Evolutionary conservation across 768 basidiomycete species (phyloP).

Genomic region (Pilatotrama ljubarskyi): DNA sequence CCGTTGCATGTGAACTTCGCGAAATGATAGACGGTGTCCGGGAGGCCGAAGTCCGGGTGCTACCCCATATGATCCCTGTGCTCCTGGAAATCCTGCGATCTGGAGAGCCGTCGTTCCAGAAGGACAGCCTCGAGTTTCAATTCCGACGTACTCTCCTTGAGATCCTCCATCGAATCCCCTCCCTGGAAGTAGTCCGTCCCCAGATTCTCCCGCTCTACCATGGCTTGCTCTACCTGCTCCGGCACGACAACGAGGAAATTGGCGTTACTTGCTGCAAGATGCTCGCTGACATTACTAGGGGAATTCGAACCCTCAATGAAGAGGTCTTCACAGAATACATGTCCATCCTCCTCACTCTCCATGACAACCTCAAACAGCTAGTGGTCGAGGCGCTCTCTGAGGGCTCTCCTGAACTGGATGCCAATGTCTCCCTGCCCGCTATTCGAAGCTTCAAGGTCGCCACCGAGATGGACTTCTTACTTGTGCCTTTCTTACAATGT

Average conservation of each 20-base stretch:
- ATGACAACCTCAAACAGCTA: conserved; percentile 69
- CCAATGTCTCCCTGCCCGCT: conserved; percentile 62
- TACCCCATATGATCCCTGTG: conserved; percentile 73
- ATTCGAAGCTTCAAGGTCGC: conserved; percentile 91
- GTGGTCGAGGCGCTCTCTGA: conserved; percentile 77
- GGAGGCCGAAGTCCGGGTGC: conserved; percentile 69
- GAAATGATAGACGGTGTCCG: conserved; percentile 80
- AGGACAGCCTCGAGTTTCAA: conserved; percentile 69
- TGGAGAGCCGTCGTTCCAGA: conserved; percentile 65
- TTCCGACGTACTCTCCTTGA: conserved; percentile 88
- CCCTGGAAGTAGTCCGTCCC: conserved; percentile 73
- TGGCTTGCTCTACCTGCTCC: conserved; percentile 81
- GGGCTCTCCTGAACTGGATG: conserved; percentile 54
- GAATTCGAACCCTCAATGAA: conserved; percentile 70
- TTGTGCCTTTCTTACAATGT: conserved; percentile 87
- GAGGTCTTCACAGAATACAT: conserved; percentile 79
- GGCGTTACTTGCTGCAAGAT: conserved; percentile 89
- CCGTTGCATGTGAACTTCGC: conserved; percentile 73
- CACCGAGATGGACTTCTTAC: conserved; percentile 89
- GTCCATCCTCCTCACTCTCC: conserved; percentile 74
- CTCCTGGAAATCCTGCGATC: conserved; percentile 71
- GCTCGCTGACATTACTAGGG: conserved; percentile 84
- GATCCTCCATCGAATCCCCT: conserved; percentile 85
- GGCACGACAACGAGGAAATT: conserved; percentile 95
- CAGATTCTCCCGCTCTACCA: conserved; percentile 68